phyloP scores from a whole-genome alignment of 345 rosid genomes.

The Populus davidiana region DNA sequence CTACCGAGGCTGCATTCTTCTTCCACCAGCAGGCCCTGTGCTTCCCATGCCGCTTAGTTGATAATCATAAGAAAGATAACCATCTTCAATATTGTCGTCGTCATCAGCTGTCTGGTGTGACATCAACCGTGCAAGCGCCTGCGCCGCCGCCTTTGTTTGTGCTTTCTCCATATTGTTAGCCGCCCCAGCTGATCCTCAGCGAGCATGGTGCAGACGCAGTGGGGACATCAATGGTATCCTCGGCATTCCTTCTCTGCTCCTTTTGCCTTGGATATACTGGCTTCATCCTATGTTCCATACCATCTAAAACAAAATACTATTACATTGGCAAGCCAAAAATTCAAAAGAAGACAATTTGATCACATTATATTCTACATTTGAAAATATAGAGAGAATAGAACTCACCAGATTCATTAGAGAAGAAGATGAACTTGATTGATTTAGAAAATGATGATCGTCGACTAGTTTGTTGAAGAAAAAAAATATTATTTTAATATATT shows the following conservation, averaged over 20 bases:
- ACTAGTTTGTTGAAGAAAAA: too few relatives aligned
- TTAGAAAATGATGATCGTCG: too few relatives aligned
- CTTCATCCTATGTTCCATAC: constrained; percentile 56
- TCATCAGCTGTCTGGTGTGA: too few relatives aligned
- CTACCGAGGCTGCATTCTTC: constrained; percentile 45
- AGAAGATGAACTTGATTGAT: background rate
- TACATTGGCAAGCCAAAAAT: too few relatives aligned
- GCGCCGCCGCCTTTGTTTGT: too few relatives aligned
- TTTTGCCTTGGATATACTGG: constrained; percentile 43
- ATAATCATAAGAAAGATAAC: constrained; percentile 42
- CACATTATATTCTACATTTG: background rate
- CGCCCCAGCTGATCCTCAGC: constrained; percentile 54
- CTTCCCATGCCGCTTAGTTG: constrained; percentile 33
- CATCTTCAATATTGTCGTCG: too few relatives aligned
- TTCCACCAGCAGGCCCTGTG: constrained; percentile 57
- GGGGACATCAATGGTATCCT: constrained; percentile 42
- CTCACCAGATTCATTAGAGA: constrained; percentile 1
- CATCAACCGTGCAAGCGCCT: too few relatives aligned
- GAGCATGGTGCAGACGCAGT: constrained; percentile 45
- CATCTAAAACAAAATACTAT: background rate
- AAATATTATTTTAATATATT: too few relatives aligned
- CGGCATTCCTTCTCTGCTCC: constrained; percentile 36
- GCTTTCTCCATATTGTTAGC: constrained; percentile 51
- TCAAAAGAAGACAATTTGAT: background rate
- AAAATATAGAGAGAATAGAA: background rate